Evolutionary conservation across 306 rosid species (phyloP), one percentile per base, ranked within the genome.

Genomic region (Arachis hypogaea): DNA sequence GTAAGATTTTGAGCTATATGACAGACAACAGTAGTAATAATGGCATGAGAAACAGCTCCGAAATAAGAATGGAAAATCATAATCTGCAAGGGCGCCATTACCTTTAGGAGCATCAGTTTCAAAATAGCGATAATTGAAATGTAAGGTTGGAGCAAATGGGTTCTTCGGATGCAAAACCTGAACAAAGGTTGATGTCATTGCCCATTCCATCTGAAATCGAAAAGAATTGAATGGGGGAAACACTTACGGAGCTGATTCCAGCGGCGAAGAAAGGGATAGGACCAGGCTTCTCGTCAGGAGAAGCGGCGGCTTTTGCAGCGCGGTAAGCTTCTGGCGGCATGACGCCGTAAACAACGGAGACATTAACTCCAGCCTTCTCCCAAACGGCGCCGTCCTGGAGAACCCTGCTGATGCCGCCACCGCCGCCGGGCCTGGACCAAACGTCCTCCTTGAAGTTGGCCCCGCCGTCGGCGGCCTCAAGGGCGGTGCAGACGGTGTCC

Each of bases 311-410:
- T 69, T 88, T 89, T 30, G 98, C 98, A 40, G 98, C 98, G 60
- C 98, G 90, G 63, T 94, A 94, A 60, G 98, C 98, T 44, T 94
- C 98, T 4, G 97, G 96, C 5, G 99, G 99, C 99, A 94, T 94
- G 4, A 92, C 85, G 7, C 99, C 99, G 14, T 94, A 94, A 16
- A 94, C 99, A 42, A 94, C 96, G 4, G 97, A 92, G 29, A 94
- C 99, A 81, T 94, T 94, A 29, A 94, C 99, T 7, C 99, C 99
- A 45, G 99, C 99, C 76, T 94, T 94, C 88, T 94, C 99, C 90
- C 90, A 91, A 74, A 94, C 89, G 46, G 90, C 93, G 36, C 99
- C 97, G 44, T 92, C 95, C 28, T 94, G 99, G 18, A 94, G 89
- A 29, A 94, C 99, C 88, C 97, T 87, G 59, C 99, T 94, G 29